A percentile compares a stretch with the other conserved stretches of the same genome.
phyloP scores from a whole-genome alignment of 2,329 filamentous ascomycete genomes.

The Fusarium continuum region DNA sequence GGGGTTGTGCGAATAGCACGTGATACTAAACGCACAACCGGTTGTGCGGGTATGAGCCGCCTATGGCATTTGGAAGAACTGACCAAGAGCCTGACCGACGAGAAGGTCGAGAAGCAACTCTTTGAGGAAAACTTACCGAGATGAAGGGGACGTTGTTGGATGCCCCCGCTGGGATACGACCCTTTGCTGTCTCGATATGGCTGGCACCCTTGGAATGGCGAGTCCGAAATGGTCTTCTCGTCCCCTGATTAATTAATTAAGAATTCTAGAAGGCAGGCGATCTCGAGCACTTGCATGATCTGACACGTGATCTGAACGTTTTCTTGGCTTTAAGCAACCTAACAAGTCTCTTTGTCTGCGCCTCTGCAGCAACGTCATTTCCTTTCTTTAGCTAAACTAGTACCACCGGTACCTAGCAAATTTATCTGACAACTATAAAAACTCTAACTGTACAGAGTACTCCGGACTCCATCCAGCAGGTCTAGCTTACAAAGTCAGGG shows the following conservation, averaged over 20 bases:
- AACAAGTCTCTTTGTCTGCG: neutral
- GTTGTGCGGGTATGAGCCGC: no score
- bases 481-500: neutral
- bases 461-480: neutral
- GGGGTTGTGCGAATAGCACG: no score
- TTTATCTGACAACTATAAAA: constrained; percentile 3
- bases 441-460: constrained; percentile 6
- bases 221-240: neutral
- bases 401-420: neutral
- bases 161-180: neutral
- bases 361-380: constrained; percentile 19
- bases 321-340: neutral
- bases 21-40: no score
- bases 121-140: constrained; percentile 1
- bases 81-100: neutral
- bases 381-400: neutral
- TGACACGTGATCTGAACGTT: neutral
- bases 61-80: neutral
- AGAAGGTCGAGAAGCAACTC: constrained; percentile 2
- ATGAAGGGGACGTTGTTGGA: constrained; percentile 18
- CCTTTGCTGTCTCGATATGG: constrained; percentile 9
- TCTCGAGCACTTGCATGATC: neutral
- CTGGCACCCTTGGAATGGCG: neutral
- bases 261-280: constrained; percentile 19
- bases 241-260: constrained; percentile 12